These are phyloP conservation scores for Magnusiomyces suaveolens DNA, from an alignment of 1,139 yeast genomes.

Conservation along the genomic window DNA sequence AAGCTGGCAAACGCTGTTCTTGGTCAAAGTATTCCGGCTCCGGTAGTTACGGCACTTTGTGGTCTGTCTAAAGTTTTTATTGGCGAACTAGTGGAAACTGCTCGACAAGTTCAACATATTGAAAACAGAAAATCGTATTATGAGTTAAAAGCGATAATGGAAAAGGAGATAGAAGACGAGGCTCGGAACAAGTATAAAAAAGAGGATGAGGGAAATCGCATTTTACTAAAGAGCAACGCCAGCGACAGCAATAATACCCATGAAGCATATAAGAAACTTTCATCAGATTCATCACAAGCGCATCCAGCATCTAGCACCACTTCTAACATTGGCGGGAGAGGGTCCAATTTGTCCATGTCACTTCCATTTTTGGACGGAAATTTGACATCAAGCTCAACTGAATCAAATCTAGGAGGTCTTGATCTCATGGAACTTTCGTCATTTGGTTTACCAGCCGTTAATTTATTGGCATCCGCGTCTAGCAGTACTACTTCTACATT, in stretches of 20 bases:
- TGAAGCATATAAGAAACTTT: too few species aligned
- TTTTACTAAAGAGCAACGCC: too few species aligned
- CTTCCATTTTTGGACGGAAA: background rate
- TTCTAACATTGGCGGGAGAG: background rate
- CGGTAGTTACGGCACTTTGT: conserved; percentile 71
- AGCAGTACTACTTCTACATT: background rate
- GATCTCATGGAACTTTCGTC: background rate
- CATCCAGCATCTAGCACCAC: background rate
- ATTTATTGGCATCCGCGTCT: background rate
- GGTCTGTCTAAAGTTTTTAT: conserved; percentile 83
- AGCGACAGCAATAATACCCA: conserved; percentile 23
- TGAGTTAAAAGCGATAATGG: conserved; percentile 6
- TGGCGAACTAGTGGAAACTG: conserved; percentile 79
- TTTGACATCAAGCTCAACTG: background rate
- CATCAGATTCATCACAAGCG: background rate
- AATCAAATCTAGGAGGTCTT: background rate
- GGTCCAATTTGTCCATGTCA: too few species aligned
- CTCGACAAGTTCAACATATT: conserved; percentile 46
- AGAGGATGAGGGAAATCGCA: conserved; percentile 20
- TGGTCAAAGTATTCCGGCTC: conserved; percentile 76
- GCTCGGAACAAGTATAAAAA: conserved; percentile 20
- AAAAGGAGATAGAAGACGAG: conserved; percentile 16
- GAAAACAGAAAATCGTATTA: conserved; percentile 19
- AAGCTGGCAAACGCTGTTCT: conserved; percentile 70
- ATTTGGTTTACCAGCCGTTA: background rate